phyloP scores from a whole-genome alignment of 106 monocot genomes.

The Xerophyta viscosa region DNA sequence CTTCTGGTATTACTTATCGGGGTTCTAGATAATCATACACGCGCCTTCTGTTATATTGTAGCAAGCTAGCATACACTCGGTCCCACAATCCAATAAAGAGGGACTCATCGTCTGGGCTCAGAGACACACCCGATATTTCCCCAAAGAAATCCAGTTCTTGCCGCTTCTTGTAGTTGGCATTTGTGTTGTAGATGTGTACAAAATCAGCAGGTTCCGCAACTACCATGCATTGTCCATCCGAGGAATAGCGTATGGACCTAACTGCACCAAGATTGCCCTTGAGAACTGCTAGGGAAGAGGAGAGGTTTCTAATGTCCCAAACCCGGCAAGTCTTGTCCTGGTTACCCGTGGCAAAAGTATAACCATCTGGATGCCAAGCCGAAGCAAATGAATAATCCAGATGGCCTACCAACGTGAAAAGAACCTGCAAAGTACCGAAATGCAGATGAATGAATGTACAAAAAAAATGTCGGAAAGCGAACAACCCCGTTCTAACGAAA shows the following conservation, averaged over 20 bases:
- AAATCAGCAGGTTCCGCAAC: slow-evolving; percentile 75
- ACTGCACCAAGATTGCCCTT: slow-evolving; percentile 64
- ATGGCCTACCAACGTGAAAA: slow-evolving; percentile 32
- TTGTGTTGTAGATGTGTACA: slow-evolving; percentile 49
- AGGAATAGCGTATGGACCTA: slow-evolving; percentile 56
- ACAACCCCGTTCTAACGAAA: too few species aligned
- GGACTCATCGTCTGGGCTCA: slow-evolving; percentile 62
- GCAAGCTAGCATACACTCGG: slow-evolving; percentile 56
- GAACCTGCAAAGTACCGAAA: slow-evolving; percentile 25
- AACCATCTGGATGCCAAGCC: slow-evolving; percentile 57
- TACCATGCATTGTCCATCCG: slow-evolving; percentile 59
- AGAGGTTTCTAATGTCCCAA: slow-evolving; percentile 66
- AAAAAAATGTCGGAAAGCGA: too few species aligned
- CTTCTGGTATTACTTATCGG: too few species aligned
- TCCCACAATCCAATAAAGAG: slow-evolving; percentile 74
- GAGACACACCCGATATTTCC: slow-evolving; percentile 60
- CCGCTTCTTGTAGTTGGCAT: slow-evolving; percentile 37
- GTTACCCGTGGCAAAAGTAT: slow-evolving; percentile 59
- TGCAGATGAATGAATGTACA: too few species aligned
- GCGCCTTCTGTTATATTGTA: slow-evolving; percentile 35
- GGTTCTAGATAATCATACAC: slow-evolving; percentile 31
- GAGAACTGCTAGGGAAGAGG: slow-evolving; percentile 34
- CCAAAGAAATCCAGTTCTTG: slow-evolving; percentile 83
- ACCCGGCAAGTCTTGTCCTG: slow-evolving; percentile 69
- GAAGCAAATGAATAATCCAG: slow-evolving; percentile 72